These are phyloP conservation scores for Chlamydomonas reinhardtii DNA, from an alignment of 163 green algal species.

Conservation along the genomic window DNA sequence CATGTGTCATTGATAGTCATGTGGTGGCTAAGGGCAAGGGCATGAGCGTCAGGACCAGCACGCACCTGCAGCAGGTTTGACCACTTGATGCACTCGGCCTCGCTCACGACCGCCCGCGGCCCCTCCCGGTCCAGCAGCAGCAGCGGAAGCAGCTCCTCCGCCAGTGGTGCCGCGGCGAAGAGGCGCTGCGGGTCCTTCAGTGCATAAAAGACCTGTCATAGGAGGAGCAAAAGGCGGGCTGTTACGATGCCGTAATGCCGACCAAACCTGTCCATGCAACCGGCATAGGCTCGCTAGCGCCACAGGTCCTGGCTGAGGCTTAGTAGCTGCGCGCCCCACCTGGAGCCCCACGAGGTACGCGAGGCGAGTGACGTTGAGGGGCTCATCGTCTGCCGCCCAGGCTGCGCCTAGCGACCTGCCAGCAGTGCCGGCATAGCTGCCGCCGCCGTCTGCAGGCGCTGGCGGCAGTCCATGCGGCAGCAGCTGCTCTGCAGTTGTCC, in stretches of 20 bases:
- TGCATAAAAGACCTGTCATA: conserved; percentile 42
- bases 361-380: conserved; percentile 30
- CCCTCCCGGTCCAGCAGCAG: conserved; percentile 44
- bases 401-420: neutral
- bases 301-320: neutral
- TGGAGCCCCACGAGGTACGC: conserved; percentile 24
- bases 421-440: neutral
- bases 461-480: conserved; percentile 15
- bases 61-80: conserved; percentile 37
- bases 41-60: too few species aligned
- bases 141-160: conserved; percentile 63
- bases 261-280: too few species aligned
- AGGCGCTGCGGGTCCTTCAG: conserved; percentile 45
- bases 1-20: too few species aligned
- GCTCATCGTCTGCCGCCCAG: neutral
- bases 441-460: neutral
- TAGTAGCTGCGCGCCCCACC: neutral
- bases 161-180: conserved; percentile 54
- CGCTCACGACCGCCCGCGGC: neutral
- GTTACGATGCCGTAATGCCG: neutral
- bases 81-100: conserved; percentile 37
- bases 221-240: neutral
- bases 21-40: neutral
- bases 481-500: neutral
- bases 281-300: neutral